phyloP scores from a whole-genome alignment of 1,284 basidiomycete genomes.

The Malassezia vespertilionis region DNA sequence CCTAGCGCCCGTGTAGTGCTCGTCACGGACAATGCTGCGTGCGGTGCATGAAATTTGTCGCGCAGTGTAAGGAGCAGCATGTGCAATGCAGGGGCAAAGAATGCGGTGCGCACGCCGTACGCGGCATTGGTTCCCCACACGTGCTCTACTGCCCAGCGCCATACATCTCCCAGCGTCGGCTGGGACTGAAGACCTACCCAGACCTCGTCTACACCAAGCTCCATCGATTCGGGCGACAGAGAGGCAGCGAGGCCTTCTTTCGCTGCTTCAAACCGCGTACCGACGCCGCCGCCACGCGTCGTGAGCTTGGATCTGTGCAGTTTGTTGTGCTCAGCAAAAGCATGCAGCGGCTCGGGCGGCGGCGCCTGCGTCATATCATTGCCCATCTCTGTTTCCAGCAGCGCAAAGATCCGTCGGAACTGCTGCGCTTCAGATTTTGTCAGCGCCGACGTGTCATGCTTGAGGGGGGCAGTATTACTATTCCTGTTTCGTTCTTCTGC shows the following conservation, averaged over 20 bases:
- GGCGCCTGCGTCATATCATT: too few relatives aligned
- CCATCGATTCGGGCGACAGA: constrained; percentile 8
- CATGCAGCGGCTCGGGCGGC: neutral
- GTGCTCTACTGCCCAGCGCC: constrained; percentile 13
- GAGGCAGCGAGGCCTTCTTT: constrained; percentile 11
- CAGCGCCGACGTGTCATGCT: constrained; percentile 3
- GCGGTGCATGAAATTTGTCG: constrained; percentile 28
- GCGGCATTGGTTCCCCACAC: constrained; percentile 6
- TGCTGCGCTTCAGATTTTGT: constrained; percentile 12
- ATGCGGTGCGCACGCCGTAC: constrained; percentile 28
- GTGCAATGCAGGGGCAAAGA: constrained; percentile 34
- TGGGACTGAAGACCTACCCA: constrained; percentile 13
- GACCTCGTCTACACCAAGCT: constrained; percentile 10
- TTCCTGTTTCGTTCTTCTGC: constrained; percentile 10
- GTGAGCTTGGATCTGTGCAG: neutral
- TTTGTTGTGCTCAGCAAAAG: constrained; percentile 11
- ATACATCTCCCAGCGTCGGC: neutral
- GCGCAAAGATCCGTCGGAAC: constrained; percentile 15
- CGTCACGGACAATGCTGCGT: constrained; percentile 25
- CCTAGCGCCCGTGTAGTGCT: constrained; percentile 23
- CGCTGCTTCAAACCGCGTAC: constrained; percentile 11
- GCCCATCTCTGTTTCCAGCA: constrained; percentile 12
- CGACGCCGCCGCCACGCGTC: constrained; percentile 14
- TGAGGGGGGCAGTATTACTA: neutral
- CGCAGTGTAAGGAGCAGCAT: constrained; percentile 32